These are phyloP conservation scores for Encephalitozoon cuniculi DNA, from an alignment of 371 early-diverging fungal genomes.

Conservation along the genomic window DNA sequence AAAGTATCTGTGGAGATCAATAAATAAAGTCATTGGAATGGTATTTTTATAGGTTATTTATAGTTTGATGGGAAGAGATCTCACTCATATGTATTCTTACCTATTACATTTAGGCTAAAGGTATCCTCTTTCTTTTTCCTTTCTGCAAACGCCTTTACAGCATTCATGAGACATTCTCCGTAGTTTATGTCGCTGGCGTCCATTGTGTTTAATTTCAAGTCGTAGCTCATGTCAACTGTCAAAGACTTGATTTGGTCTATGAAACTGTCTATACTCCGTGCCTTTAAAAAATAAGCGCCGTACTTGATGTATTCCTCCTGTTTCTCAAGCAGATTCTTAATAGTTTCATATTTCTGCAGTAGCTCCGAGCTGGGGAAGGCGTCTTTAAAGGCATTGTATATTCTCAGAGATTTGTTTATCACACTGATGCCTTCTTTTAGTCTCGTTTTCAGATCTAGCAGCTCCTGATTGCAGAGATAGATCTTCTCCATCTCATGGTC, in stretches of 20 bases:
- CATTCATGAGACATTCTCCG: background rate
- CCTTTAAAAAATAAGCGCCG: background rate
- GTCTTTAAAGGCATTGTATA: background rate
- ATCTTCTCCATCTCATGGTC: background rate
- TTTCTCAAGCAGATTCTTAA: background rate
- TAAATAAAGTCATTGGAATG: background rate
- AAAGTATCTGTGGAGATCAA: background rate
- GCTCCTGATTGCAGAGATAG: background rate
- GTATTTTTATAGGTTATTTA: background rate
- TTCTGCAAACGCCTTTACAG: background rate
- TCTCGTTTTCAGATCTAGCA: background rate
- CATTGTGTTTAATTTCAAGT: background rate
- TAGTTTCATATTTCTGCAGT: background rate
- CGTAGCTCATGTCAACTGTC: conserved; percentile 1
- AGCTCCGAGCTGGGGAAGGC: background rate
- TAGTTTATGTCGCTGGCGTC: background rate
- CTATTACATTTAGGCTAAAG: background rate
- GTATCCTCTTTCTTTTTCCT: background rate
- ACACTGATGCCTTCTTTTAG: background rate
- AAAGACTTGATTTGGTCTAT: background rate
- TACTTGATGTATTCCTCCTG: background rate
- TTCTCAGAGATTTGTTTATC: background rate
- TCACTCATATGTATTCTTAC: background rate
- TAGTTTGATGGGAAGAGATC: background rate
- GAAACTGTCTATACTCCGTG: background rate